Evolutionary conservation across 768 basidiomycete species (phyloP).

Genomic region (Podaxis sp.): DNA sequence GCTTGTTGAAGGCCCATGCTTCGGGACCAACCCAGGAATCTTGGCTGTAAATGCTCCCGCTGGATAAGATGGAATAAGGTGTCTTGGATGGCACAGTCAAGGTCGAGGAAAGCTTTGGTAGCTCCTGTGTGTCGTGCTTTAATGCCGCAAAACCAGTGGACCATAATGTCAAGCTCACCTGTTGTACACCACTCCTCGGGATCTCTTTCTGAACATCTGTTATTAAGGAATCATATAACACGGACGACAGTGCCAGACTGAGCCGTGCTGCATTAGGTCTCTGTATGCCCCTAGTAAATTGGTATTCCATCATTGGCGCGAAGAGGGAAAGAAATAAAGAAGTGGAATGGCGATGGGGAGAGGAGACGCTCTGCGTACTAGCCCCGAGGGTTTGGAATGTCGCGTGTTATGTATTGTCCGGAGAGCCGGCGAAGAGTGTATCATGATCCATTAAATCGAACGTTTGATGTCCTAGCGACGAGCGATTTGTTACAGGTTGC

Average conservation of each 20-base stretch:
- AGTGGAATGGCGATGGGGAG: background rate
- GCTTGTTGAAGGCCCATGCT: constrained; percentile 1
- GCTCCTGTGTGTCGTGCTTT: background rate
- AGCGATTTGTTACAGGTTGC: background rate
- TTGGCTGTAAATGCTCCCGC: background rate
- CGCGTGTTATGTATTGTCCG: background rate
- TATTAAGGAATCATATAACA: background rate
- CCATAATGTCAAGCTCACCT: background rate
- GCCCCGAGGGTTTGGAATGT: background rate
- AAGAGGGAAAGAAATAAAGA: background rate
- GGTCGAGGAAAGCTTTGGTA: background rate
- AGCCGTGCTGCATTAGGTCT: background rate
- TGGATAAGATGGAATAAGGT: background rate
- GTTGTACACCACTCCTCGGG: background rate
- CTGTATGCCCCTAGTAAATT: background rate
- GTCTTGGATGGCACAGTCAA: background rate
- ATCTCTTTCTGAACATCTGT: background rate
- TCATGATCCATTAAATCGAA: background rate
- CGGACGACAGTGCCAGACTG: constrained; percentile 3
- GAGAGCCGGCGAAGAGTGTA: background rate
- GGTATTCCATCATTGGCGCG: constrained; percentile 3
- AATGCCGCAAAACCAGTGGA: no score
- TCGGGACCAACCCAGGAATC: constrained; percentile 2
- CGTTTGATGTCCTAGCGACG: background rate
- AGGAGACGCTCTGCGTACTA: background rate